Evolutionary conservation across 805 yeast genomes (phyloP), one percentile per base, ranked within the genome.

Genomic region (Hyphopichia homilentoma): DNA sequence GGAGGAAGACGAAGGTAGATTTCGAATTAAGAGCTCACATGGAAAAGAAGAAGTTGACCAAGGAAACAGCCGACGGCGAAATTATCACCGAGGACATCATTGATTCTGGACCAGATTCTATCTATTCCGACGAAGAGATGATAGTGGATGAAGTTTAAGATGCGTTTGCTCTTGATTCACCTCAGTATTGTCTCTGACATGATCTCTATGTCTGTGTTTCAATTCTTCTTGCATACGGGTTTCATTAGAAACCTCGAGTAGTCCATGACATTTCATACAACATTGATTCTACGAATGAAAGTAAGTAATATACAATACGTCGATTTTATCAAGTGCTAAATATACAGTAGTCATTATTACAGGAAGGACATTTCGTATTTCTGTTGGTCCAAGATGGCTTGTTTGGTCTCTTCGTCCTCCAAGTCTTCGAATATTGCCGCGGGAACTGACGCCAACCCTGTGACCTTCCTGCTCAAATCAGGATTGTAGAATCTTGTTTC

Each of bases 381-480:
- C 44, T 77, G 80, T 52, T 84, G 94, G 27, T 68, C 69, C 31
- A 73, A 44, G 33, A 86, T 81, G 1, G 87, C 93, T 17, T 57
- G 45, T 45, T 65, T 70, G 1, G 75, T 65, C 6, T 77, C 80
- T 21, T 75, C 81, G 40, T 70, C 77, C 21, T 55, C 59, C 15
- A 73, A 46, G 18, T 65, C 83, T 7, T 70, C 79, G 40, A 79
- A 81, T 1, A 87, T 49, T 7, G 72, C 77, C 11, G 57, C 48
- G 1, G 84, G 77, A 2, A 88, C 77, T 35, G 71, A 66, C 3
- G 57, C 54, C 41, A 88, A 63, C 0, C 95, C 95, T 0, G 94
- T 83, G n/a, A 59, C 55, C 41, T 61, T 70, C 18, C 60, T 59
- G 30, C 76, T 61, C 36, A 78, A 66, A 19, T 75, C 61, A 30